A percentile compares a stretch with the other conserved stretches of the same genome.
phyloP scores from a whole-genome alignment of 1,139 yeast genomes.

The Nakaseomyces bracarensis region DNA sequence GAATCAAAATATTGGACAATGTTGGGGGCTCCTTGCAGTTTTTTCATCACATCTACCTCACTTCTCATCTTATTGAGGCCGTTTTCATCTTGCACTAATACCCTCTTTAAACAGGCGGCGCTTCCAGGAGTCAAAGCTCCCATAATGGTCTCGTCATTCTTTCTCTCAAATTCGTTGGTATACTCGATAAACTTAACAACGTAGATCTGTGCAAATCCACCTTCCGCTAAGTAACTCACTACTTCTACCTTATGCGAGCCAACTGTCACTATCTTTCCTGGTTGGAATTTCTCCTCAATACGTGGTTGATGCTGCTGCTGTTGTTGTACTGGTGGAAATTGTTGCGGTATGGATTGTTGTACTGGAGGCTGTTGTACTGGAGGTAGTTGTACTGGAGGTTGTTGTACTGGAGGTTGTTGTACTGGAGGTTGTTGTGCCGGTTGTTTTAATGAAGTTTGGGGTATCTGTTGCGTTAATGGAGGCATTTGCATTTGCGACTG shows the following conservation, averaged over 20 bases:
- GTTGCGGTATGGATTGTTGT: background rate
- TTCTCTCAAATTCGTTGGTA: constrained; percentile 22
- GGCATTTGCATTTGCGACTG: background rate
- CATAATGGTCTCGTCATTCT: constrained; percentile 2
- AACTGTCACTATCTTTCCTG: constrained; percentile 55
- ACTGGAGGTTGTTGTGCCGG: background rate
- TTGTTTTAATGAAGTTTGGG: background rate
- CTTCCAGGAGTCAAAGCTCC: constrained; percentile 5
- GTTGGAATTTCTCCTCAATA: constrained; percentile 16
- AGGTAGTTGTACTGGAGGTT: background rate
- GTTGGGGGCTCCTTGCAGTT: constrained; percentile 65
- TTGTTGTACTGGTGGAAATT: background rate
- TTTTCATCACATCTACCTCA: constrained; percentile 81
- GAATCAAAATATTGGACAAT: constrained; percentile 89
- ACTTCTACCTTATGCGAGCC: constrained; percentile 56
- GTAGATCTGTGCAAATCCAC: constrained; percentile 75
- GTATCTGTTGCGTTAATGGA: background rate
- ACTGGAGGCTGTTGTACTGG: background rate
- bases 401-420: background rate
- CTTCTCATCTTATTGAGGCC: constrained; percentile 61
- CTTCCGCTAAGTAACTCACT: constrained; percentile 55
- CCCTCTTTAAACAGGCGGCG: constrained; percentile 63
- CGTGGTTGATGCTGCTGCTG: background rate
- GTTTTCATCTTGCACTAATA: constrained; percentile 63
- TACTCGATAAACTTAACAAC: constrained; percentile 38